Conservation (phyloP, 148 eudicot genomes). For the Persicaria tinctoria region DNA sequence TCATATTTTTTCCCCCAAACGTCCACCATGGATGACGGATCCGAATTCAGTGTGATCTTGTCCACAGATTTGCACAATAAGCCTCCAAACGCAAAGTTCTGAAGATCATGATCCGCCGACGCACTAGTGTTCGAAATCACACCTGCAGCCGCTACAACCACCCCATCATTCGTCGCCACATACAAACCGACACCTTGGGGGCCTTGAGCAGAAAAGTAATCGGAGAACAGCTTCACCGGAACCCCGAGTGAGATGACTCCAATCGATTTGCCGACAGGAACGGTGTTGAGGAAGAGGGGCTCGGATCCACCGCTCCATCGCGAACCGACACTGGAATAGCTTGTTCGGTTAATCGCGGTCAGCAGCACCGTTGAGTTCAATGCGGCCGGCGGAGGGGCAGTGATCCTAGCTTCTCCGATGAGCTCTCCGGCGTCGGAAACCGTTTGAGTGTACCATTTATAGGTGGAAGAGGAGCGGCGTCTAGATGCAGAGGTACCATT, state of each 20-base stretch:
- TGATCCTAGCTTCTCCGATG: background rate
- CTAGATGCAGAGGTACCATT: conserved; percentile 28
- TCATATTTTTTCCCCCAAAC: background rate
- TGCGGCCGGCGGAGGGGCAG: background rate
- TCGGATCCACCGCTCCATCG: no score
- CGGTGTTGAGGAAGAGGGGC: no score
- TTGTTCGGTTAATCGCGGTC: background rate
- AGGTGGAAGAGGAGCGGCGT: conserved; percentile 27
- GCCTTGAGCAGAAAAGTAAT: no score
- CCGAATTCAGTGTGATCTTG: background rate
- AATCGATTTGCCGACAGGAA: no score
- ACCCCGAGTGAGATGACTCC: no score
- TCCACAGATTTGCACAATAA: background rate
- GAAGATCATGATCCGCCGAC: no score
- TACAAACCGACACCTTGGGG: background rate
- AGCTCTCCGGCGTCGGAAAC: conserved; percentile 14
- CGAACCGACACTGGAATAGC: background rate
- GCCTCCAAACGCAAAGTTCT: background rate
- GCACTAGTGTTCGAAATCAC: background rate
- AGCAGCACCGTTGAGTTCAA: background rate
- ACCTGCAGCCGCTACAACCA: background rate
- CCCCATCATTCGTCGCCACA: background rate
- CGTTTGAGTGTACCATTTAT: conserved; percentile 15
- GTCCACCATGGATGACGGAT: background rate
- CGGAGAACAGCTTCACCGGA: no score